Evolutionary conservation across 2,329 filamentous ascomycete species (phyloP), one percentile per base, ranked within the genome.

Genomic region (Daldinia sp.): DNA sequence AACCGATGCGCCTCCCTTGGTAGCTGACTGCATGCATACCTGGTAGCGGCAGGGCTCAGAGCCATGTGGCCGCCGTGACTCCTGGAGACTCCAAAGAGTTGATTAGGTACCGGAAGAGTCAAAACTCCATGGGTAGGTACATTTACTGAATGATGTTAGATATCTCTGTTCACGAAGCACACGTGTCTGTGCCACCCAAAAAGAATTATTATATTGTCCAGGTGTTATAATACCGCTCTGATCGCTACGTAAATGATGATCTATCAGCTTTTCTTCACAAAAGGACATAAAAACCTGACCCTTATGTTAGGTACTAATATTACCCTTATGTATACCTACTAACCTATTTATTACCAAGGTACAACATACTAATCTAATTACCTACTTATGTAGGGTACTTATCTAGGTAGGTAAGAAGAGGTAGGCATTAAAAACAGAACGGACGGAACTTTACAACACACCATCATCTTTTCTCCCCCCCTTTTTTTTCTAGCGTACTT

Each of bases 31-130:
- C 50, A 35, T 30, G 15, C 54, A 39, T 39, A 54, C 37, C 57
- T 56, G 56, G 51, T 46, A 55, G 60, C 60, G 51, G 54, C 59
- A 23, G 30, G 58, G 60, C 41, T 48, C 51, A 61, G 41, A 65
- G 64, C 68, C 68, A 70, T 70, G 68, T 70, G 68, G 68, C 61
- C 65, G 20, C 61, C 63, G 42, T 41, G 53, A 57, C 28, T 51
- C 56, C 28, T 37, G 53, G 48, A 39, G 59, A 62, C 20, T 23
- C 2, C 20, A 23, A 54, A 63, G 33, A 56, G 30, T 39, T 4
- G 35, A 3, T 33, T 33, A 33, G 9, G 35, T 39, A 48, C 50
- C 23, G 48, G 66, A 28, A 28, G 23, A 39, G 12, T 39, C 13
- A 4, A 39, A 15, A 39, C 10, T 39, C 5, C 10, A 39, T 9